Base-by-base conservation (phyloP, 805 yeast genomes). In the Candida manassasensis region DNA sequence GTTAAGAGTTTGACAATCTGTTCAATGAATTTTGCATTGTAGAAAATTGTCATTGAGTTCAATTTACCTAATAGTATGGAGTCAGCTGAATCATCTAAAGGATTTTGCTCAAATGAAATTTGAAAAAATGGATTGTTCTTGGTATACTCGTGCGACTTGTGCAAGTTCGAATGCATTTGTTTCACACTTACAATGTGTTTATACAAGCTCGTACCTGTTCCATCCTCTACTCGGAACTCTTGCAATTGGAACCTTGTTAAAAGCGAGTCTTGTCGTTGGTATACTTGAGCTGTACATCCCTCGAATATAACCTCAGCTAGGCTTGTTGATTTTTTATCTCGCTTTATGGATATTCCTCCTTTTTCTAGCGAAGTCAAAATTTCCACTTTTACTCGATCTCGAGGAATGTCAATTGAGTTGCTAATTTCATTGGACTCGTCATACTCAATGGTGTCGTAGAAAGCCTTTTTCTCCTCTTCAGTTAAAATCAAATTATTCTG, bases 361-460 rank as follows among this genome's bases (percentile, higher is more conserved):
- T 74, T 77, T 27, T 79, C 70, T 45, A 93, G 71, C 12, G 79
- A 66, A 24, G 94, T 79, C 16, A 76, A 70, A 3, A 90, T 50
- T 42, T 82, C 83, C 36, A 82, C 50, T n/a, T 75, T 75, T 4
- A 83, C 75, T 22, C 85, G 63, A 39, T 87, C 94, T 35, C 77
- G 73, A 0, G 96, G 95, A 2, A 84, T 50, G 39, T 83, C 81
- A 5, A 79, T 60, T 1, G 81, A 63, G 19, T 77, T 77, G 1
- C 69, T 49, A 1, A 73, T 37, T 1, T 64, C 65, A 32, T 73
- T 67, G 14, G 68, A 59, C 42, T 89, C 96, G 47, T 89, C 85
- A 47, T 81, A 89, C 43, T 89, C 99, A 44, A 93, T 89, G 0
- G 97, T 95, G 41, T 86, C 95, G 51, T 87, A 89, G 14, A 93